Evolutionary conservation across 225 moss, liverwort and hornwort genomes (phyloP), one percentile per base, ranked within the genome.

Genomic region (Ulota crispa): DNA sequence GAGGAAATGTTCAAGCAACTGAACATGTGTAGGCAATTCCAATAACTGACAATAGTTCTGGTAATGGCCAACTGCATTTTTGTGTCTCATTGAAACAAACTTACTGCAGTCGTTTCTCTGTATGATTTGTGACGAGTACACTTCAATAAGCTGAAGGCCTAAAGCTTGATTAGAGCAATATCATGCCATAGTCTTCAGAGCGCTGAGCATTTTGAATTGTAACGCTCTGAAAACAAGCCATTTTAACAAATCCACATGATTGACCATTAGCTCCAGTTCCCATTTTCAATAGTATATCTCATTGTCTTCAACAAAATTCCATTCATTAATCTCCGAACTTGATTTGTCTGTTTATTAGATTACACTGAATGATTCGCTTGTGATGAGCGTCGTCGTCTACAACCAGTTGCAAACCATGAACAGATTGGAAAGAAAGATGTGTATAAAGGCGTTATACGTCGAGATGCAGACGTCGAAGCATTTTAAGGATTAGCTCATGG

Each of bases 381-480:
- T 52, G 72, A 66, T 80, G 60, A 72, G 80, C 72, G 20, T 69
- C 79, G 70, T 67, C 73, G 42, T 78, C 73, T 55, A 42, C 76
- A 18, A 61, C 73, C 59, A 59, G 37, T 52, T 53, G 70, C 53
- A 82, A 68, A 81, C 13, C 63, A 85, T 85, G 82, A 83, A 85
- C 80, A 88, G 77, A 77, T 41, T 69, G 73, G 83, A 88, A 73
- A 76, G 83, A 28, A 80, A 24, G 68, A 80, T 80, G 80, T 77
- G 83, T 72, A 62, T 85, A 37, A 85, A 55, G 67, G 62, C 88
- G 36, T 68, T 80, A 41, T 83, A 80, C 80, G 80, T 85, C 36
- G 88, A 88, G 75, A 85, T 85, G 83, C 83, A 85, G 73, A 85
- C 88, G 37, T 83, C 80, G 45, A 88, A 88, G 85, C 88, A 88